phyloP scores from a whole-genome alignment of 2,329 filamentous ascomycete genomes.

The Aspergillus unguis region DNA sequence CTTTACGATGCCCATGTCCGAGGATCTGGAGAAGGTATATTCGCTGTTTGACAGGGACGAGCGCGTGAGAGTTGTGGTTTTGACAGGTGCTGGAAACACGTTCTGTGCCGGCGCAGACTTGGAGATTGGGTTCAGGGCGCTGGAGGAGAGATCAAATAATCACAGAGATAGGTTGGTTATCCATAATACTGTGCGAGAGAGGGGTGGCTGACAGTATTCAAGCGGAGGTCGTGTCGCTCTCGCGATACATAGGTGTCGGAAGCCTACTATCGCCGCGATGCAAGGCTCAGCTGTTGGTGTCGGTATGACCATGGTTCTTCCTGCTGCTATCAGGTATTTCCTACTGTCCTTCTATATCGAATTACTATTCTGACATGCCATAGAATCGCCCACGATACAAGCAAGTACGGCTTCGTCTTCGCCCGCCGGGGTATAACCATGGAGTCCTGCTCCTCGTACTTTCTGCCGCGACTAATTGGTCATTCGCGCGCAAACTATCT shows the following conservation, averaged over 20 bases:
- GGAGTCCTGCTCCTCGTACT: constrained; percentile 70
- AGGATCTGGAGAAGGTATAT: constrained; percentile 40
- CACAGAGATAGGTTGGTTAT: constrained; percentile 53
- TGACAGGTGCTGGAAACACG: constrained; percentile 49
- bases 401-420: constrained; percentile 74
- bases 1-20: constrained; percentile 52
- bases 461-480: constrained; percentile 68
- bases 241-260: constrained; percentile 56
- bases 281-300: constrained; percentile 57
- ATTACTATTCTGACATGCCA: too few species aligned
- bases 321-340: constrained; percentile 49
- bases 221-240: constrained; percentile 38
- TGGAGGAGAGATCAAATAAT: constrained; percentile 42
- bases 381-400: constrained; percentile 53
- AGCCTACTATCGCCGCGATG: constrained; percentile 55
- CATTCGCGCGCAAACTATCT: constrained; percentile 32
- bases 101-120: constrained; percentile 57
- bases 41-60: constrained; percentile 50
- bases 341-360: background rate
- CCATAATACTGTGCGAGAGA: background rate
- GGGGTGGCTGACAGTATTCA: constrained; percentile 10
- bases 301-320: constrained; percentile 58
- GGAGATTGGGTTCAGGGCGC: constrained; percentile 49
- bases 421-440: constrained; percentile 65
- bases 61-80: constrained; percentile 52